Percentiles rank a stretch among this genome's conserved stretches.
phyloP scores from a whole-genome alignment of 768 basidiomycete genomes.

The Leccinum uliginosum region DNA sequence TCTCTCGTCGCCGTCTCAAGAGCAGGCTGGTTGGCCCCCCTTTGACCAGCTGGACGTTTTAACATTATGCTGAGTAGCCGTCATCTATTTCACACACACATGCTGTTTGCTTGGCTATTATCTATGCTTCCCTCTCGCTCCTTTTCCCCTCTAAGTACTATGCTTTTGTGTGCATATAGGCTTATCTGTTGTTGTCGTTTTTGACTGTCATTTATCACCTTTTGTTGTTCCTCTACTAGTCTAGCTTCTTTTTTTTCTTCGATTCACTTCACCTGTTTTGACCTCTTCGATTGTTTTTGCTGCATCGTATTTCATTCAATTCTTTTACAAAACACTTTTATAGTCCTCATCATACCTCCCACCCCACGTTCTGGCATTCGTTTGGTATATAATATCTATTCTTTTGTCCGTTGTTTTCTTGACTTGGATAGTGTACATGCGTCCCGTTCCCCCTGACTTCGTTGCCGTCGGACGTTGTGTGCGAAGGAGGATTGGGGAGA shows the following conservation, averaged over 20 bases:
- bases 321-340: conserved; percentile 13
- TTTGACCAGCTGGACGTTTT: conserved; percentile 22
- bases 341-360: conserved; percentile 13
- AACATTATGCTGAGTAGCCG: conserved; percentile 21
- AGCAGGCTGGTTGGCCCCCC: conserved; percentile 10
- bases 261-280: conserved; percentile 7
- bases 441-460: background rate
- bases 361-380: conserved; percentile 14
- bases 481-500: background rate
- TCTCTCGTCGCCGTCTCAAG: conserved; percentile 1
- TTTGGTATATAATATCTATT: conserved; percentile 32
- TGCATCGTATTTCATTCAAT: conserved; percentile 9
- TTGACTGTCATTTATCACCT: conserved; percentile 26
- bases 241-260: conserved; percentile 3
- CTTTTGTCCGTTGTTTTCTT: conserved; percentile 4
- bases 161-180: conserved; percentile 29
- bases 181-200: conserved; percentile 17
- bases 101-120: conserved; percentile 24
- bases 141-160: background rate
- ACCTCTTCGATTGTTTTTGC: conserved; percentile 1
- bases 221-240: conserved; percentile 8
- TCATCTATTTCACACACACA: conserved; percentile 15
- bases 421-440: conserved; percentile 27
- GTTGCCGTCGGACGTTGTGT: background rate
- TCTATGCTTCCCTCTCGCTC: conserved; percentile 20